Evolutionary conservation across 495 filamentous ascomycete genomes (phyloP).

Genomic region (Pyrenopolyporus hunteri): DNA sequence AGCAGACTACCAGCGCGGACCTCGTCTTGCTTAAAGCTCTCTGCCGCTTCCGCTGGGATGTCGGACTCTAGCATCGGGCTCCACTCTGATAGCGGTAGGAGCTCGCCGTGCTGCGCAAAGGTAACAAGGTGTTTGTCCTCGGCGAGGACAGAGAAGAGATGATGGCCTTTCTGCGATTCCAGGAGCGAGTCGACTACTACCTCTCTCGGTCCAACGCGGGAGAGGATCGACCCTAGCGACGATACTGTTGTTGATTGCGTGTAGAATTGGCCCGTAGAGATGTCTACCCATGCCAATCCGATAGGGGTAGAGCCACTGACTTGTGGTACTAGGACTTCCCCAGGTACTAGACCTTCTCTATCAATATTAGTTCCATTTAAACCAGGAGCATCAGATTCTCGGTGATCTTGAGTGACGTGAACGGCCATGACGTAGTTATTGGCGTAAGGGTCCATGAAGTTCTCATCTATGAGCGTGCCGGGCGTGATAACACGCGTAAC

Average conservation of each 20-base stretch:
- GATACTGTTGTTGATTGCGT: slow-evolving; percentile 78
- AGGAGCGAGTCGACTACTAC: slow-evolving; percentile 75
- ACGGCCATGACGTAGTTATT: slow-evolving; percentile 91
- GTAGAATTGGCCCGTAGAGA: slow-evolving; percentile 92
- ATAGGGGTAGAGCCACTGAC: slow-evolving; percentile 52
- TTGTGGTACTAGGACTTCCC: slow-evolving; percentile 12
- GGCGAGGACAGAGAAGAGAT: slow-evolving; percentile 51
- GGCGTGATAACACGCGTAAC: slow-evolving; percentile 90
- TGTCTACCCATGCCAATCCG: slow-evolving; percentile 91
- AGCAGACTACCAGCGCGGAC: slow-evolving; percentile 73
- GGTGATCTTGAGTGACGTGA: slow-evolving; percentile 48
- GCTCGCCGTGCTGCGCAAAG: slow-evolving; percentile 53
- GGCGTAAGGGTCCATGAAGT: slow-evolving; percentile 89
- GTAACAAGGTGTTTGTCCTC: slow-evolving; percentile 67
- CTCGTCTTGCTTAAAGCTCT: slow-evolving; percentile 58
- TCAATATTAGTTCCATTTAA: slow-evolving; percentile 1
- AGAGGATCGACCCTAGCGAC: slow-evolving; percentile 76
- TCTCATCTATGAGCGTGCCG: slow-evolving; percentile 95
- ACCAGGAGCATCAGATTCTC: slow-evolving; percentile 15
- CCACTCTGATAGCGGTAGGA: slow-evolving; percentile 71
- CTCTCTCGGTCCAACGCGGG: slow-evolving; percentile 83
- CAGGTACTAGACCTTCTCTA: slow-evolving; percentile 13
- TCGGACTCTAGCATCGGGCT: slow-evolving; percentile 73
- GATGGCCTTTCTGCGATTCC: slow-evolving; percentile 52
- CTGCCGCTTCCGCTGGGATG: slow-evolving; percentile 50